phyloP scores from a whole-genome alignment of 441 rosid genomes.

The Cnidoscolus chayamansa region DNA sequence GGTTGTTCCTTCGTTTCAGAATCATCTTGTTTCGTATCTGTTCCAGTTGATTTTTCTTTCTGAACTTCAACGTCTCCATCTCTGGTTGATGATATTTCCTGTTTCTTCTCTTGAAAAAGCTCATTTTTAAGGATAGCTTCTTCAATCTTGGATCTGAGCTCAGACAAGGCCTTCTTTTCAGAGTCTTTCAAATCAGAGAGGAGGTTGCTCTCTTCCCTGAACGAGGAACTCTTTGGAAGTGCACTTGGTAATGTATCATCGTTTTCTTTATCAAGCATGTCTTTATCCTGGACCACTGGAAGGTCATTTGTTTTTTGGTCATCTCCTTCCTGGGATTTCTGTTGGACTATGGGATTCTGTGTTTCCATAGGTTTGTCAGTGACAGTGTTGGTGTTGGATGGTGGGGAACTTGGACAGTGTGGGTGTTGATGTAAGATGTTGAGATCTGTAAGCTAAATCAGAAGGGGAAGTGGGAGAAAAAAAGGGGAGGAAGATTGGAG shows the following conservation, averaged over 20 bases:
- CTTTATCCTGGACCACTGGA: slow-evolving; percentile 17
- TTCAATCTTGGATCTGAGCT: slow-evolving; percentile 41
- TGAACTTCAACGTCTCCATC: slow-evolving; percentile 2
- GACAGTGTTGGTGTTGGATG: not conserved
- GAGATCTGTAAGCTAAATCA: not conserved
- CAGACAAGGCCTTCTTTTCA: slow-evolving; percentile 45
- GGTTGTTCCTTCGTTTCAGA: not conserved
- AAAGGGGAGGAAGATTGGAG: slow-evolving; percentile 2
- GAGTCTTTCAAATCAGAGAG: slow-evolving; percentile 37
- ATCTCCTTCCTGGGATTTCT: not conserved
- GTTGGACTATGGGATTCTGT: not conserved
- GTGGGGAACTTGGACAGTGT: not conserved
- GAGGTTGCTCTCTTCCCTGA: slow-evolving; percentile 34
- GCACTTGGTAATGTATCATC: slow-evolving; percentile 18
- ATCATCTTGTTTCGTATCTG: slow-evolving; percentile 3
- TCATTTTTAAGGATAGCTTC: slow-evolving; percentile 38
- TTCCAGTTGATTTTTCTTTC: not conserved
- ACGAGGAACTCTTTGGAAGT: slow-evolving; percentile 30
- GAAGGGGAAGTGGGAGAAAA: not conserved
- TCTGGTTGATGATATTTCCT: slow-evolving; percentile 2
- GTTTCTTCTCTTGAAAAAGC: slow-evolving; percentile 22
- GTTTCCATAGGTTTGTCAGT: not conserved
- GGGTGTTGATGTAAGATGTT: not conserved
- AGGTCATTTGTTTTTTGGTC: not conserved
- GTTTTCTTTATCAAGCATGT: not conserved